Evolutionary conservation across 306 rosid species (phyloP), one percentile per base, ranked within the genome.

Genomic region (Nissolia schottii): DNA sequence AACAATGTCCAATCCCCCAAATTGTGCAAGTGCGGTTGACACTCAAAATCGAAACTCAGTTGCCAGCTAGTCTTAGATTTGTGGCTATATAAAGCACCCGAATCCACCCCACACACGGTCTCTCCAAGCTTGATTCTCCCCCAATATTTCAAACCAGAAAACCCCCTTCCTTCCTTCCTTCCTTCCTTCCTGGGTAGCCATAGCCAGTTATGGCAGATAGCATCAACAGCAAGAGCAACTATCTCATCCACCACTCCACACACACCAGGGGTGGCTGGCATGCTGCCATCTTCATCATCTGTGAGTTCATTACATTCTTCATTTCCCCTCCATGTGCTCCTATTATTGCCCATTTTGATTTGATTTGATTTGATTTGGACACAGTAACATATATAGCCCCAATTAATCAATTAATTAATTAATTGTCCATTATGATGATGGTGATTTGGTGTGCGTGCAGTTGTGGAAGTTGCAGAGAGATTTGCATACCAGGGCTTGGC

Each of bases 251-350:
- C 34, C 84, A 45, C n/a, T 10, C 71, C 55, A 3, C 82, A 16
- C 3, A 74, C 70, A 0, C 13, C 12, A 69, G 29, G 22, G 88
- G 88, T 64, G 85, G 88, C 7, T 84, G 88, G 88, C 55, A 76
- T 35, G 88, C 88, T 54, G 88, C 88, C 22, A 77, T 84, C 70
- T 84, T 80, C 79, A 84, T 84, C 77, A 80, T 84, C 9, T 84
- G 85, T 84, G 31, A 70, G 88, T 38, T 35, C 34, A 3, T 22
- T 40, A 9, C n/a, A n/a, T n/a, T n/a, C 1, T n/a, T 46, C 46
- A 2, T 10, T 48, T 0, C 0, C 38, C 12, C 27, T 41, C 18
- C 13, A 66, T 34, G 4, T 23, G 7, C 1, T 29, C 55, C 60
- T n/a, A n/a, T n/a, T n/a, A 51, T 0, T 24, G 37, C 69, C 29